phyloP scores from a whole-genome alignment of 805 yeast species.

The Myxozyma neotropica region DNA sequence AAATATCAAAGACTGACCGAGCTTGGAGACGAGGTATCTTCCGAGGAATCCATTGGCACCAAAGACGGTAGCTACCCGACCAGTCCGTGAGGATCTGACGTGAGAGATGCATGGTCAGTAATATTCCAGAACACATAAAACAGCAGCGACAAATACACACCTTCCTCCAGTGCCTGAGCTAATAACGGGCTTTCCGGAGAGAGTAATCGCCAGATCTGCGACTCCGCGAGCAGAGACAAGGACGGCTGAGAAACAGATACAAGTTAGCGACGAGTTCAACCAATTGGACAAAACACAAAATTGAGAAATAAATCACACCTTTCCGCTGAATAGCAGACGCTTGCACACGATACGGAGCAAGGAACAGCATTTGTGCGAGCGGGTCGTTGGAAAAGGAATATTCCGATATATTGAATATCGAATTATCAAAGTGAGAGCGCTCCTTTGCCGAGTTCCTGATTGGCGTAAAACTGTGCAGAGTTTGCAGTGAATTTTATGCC shows the following conservation, averaged over 20 bases:
- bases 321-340: conserved; percentile 9
- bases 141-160: neutral
- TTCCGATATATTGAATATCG: neutral
- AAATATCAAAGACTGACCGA: conserved; percentile 43
- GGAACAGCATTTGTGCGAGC: conserved; percentile 9
- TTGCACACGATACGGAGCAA: conserved; percentile 21
- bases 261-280: neutral
- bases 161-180: conserved; percentile 76
- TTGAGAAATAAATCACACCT: too few species aligned
- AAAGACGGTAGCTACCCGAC: conserved; percentile 85
- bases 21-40: conserved; percentile 65
- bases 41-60: conserved; percentile 84
- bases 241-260: neutral
- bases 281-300: neutral
- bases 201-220: conserved; percentile 59
- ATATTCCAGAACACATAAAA: neutral
- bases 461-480: neutral
- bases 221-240: conserved; percentile 5
- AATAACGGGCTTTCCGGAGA: conserved; percentile 71
- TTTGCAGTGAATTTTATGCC: neutral
- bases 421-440: neutral
- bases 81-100: conserved; percentile 68
- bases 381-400: neutral
- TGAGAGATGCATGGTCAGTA: too few species aligned
- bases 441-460: conserved; percentile 9